These are phyloP conservation scores for Eucalyptus dawsonii DNA, from an alignment of 345 rosid genomes.

Conservation along the genomic window DNA sequence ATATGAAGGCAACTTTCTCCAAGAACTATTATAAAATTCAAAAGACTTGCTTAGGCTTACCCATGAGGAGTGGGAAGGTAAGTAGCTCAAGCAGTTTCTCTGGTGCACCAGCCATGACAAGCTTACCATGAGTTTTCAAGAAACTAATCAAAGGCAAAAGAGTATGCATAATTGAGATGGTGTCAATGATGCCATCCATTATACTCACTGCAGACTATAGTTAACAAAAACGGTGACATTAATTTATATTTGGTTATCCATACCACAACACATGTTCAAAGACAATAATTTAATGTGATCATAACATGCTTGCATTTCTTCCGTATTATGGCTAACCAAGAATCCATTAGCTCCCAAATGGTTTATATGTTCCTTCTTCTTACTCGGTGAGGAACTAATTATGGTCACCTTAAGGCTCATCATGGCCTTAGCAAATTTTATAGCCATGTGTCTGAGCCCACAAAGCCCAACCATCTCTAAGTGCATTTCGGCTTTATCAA, in stretches of 20 bases:
- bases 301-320: constrained; percentile 17
- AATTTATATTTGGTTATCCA: background rate
- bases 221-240: background rate
- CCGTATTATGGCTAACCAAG: constrained; percentile 19
- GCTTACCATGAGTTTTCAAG: constrained; percentile 19
- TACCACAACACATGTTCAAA: background rate
- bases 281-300: background rate
- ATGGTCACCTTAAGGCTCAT: constrained; percentile 25
- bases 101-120: constrained; percentile 26
- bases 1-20: background rate
- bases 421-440: constrained; percentile 36
- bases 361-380: constrained; percentile 20
- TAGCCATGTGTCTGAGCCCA: constrained; percentile 31
- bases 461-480: constrained; percentile 42
- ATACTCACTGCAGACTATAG: constrained; percentile 1
- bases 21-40: background rate
- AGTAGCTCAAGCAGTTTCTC: constrained; percentile 21
- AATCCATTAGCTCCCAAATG: constrained; percentile 24
- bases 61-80: constrained; percentile 14
- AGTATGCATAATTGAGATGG: constrained; percentile 22
- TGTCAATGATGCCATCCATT: constrained; percentile 26
- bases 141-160: constrained; percentile 16
- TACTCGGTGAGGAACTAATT: constrained; percentile 26
- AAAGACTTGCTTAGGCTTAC: background rate
- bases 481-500: constrained; percentile 17